Evolutionary conservation across 2,329 filamentous ascomycete genomes (phyloP).

Genomic region (Graphium sp.): DNA sequence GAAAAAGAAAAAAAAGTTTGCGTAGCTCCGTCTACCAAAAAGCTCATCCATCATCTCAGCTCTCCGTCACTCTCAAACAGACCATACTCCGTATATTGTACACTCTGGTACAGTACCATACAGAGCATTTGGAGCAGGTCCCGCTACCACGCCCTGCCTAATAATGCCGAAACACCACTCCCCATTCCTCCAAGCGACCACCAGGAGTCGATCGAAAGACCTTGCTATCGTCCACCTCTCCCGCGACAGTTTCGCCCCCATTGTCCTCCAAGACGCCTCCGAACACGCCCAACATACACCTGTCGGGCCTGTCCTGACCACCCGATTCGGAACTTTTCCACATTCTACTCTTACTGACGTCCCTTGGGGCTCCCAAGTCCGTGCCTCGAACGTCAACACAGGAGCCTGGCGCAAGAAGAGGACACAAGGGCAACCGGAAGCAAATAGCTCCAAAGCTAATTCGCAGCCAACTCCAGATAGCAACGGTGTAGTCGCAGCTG

Average conservation of each 20-base stretch:
- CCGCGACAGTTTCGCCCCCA: conserved; percentile 52
- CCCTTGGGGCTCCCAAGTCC: conserved; percentile 83
- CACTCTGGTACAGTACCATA: too few species aligned
- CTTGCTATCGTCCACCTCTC: conserved; percentile 80
- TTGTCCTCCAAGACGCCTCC: conserved; percentile 22
- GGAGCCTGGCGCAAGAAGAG: conserved; percentile 66
- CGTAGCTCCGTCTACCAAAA: too few species aligned
- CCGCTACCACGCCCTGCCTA: too few species aligned
- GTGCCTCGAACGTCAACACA: conserved; percentile 79
- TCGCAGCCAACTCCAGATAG: conserved; percentile 1
- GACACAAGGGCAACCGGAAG: conserved; percentile 24
- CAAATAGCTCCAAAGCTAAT: conserved; percentile 7
- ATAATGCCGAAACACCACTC: too few species aligned
- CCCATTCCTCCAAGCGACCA: conserved; percentile 62
- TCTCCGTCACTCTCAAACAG: too few species aligned
- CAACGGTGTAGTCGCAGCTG: conserved; percentile 6
- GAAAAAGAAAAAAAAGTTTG: too few species aligned
- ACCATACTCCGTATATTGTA: too few species aligned
- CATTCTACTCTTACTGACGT: conserved; percentile 61
- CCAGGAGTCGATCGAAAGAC: conserved; percentile 41
- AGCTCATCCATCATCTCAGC: too few species aligned
- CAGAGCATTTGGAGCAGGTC: too few species aligned
- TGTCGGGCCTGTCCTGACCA: conserved; percentile 68
- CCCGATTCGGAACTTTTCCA: conserved; percentile 81
- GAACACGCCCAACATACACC: conserved; percentile 26